Evolutionary conservation across 2,329 filamentous ascomycete genomes (phyloP).

Genomic region (Fusarium goolgardi): DNA sequence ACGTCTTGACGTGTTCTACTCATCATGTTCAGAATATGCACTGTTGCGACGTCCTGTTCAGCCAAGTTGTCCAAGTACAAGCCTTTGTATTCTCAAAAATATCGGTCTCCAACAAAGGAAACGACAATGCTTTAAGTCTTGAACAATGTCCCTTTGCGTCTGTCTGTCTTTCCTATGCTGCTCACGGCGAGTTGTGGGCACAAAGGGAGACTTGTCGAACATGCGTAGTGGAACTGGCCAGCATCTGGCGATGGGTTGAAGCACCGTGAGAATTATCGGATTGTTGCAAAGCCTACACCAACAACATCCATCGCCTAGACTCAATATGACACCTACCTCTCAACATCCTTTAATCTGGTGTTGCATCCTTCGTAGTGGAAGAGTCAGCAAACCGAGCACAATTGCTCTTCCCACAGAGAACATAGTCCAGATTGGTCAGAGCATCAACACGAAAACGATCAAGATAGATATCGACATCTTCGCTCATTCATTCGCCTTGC

Average conservation of each 20-base stretch:
- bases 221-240: background rate
- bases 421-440: no score
- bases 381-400: no score
- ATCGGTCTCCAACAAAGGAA: accelerated
- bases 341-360: no score
- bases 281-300: no score
- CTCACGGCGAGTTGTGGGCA: background rate
- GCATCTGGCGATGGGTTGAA: background rate
- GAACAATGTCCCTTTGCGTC: background rate
- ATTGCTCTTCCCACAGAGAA: no score
- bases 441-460: no score
- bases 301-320: no score
- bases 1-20: background rate
- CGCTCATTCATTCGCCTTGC: no score
- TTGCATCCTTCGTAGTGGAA: no score
- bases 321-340: no score
- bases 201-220: background rate
- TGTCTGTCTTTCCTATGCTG: background rate
- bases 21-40: background rate
- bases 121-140: accelerated
- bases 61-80: background rate
- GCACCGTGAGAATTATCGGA: background rate
- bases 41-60: background rate
- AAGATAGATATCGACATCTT: no score
- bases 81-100: background rate